Evolutionary conservation across 2,329 filamentous ascomycete species (phyloP).

Genomic region (Drechmeria coniospora): DNA sequence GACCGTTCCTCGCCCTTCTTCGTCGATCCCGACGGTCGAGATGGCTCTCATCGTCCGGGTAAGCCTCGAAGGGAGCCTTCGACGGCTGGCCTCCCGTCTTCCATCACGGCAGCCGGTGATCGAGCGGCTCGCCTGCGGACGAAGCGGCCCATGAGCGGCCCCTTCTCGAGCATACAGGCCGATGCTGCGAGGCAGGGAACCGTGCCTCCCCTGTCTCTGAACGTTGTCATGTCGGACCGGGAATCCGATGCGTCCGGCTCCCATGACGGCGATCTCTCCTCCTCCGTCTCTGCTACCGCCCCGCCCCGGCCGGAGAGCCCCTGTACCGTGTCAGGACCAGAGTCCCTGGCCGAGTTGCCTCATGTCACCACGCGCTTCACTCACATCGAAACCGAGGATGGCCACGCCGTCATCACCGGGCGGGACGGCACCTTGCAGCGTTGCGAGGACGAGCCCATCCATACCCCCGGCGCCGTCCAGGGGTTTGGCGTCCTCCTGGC

Average conservation of each 20-base stretch:
- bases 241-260: constrained; percentile 15
- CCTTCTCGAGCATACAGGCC: constrained; percentile 28
- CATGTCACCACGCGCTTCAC: constrained; percentile 62
- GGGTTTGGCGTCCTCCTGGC: constrained; percentile 65
- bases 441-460: constrained; percentile 86
- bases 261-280: constrained; percentile 2
- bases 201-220: constrained; percentile 17
- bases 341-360: constrained; percentile 19
- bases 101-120: constrained; percentile 10
- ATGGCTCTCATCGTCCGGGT: constrained; percentile 15
- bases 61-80: constrained; percentile 14
- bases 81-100: constrained; percentile 13
- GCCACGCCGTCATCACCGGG: constrained; percentile 72
- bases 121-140: constrained; percentile 11
- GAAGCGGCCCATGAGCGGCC: constrained; percentile 20
- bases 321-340: constrained; percentile 7
- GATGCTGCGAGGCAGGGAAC: constrained; percentile 25
- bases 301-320: constrained; percentile 4
- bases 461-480: constrained; percentile 70
- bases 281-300: background rate
- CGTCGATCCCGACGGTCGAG: constrained; percentile 16
- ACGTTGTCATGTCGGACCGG: constrained; percentile 16
- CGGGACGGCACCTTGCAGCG: constrained; percentile 57
- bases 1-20: constrained; percentile 21
- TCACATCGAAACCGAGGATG: constrained; percentile 59